phyloP scores from a whole-genome alignment of 768 basidiomycete species.

The Dacryopinax primogenitus region DNA sequence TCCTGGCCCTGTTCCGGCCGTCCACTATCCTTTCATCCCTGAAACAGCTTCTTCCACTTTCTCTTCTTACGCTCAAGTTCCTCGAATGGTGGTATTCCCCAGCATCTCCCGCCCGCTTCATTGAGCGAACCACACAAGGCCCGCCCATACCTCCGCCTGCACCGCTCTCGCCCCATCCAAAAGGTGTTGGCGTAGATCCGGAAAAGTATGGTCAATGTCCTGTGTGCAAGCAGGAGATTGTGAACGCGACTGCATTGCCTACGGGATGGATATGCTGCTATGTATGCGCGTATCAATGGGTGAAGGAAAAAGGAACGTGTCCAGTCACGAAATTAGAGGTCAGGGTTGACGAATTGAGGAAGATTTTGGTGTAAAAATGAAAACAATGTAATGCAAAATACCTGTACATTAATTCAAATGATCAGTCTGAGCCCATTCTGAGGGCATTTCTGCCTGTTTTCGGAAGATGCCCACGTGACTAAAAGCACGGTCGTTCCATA shows the following conservation, averaged over 20 bases:
- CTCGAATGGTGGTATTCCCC: slow-evolving; percentile 99
- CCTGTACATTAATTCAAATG: not conserved
- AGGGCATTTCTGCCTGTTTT: too few species aligned
- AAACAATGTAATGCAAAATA: too few species aligned
- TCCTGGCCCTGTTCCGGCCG: not conserved
- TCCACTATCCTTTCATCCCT: slow-evolving; percentile 34
- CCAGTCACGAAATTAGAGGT: slow-evolving; percentile 74
- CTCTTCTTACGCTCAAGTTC: slow-evolving; percentile 92
- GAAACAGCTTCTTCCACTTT: slow-evolving; percentile 64
- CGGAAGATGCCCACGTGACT: too few species aligned
- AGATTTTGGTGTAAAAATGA: slow-evolving; percentile 54
- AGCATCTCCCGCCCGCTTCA: slow-evolving; percentile 65
- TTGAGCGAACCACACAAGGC: slow-evolving; percentile 46
- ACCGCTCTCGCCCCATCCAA: slow-evolving; percentile 60
- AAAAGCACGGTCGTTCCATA: not conserved
- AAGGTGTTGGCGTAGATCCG: slow-evolving; percentile 50
- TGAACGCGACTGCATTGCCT: slow-evolving; percentile 80
- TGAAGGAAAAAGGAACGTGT: slow-evolving; percentile 64
- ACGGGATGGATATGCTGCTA: slow-evolving; percentile 95
- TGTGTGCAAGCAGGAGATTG: slow-evolving; percentile 55
- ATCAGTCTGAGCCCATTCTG: not conserved
- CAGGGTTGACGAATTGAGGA: slow-evolving; percentile 69
- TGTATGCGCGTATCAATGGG: slow-evolving; percentile 72
- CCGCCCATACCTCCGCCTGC: slow-evolving; percentile 65
- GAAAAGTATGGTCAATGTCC: slow-evolving; percentile 71